phyloP scores from a whole-genome alignment of 2,329 filamentous ascomycete species.

The Microsporum audouinii region DNA sequence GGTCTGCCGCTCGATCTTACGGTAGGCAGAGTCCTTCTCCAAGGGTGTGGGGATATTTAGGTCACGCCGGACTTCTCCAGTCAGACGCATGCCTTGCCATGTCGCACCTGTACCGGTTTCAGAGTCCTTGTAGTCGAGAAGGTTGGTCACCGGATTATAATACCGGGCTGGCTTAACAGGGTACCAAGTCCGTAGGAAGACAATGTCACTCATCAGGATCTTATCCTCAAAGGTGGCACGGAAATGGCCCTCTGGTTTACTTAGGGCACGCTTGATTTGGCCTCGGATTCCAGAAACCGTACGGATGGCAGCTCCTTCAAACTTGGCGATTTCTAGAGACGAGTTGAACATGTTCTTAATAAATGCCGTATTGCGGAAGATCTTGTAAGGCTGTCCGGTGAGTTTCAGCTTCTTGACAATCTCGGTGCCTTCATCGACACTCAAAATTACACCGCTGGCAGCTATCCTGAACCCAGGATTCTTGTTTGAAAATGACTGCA shows the following conservation, averaged over 20 bases:
- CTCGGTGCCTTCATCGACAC: slow-evolving; percentile 88
- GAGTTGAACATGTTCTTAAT: slow-evolving; percentile 98
- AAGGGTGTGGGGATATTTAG: slow-evolving; percentile 64
- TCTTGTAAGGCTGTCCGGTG: slow-evolving; percentile 86
- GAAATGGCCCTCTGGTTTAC: slow-evolving; percentile 90
- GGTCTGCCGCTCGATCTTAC: slow-evolving; percentile 45
- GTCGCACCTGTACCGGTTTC: slow-evolving; percentile 26
- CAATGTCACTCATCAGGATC: slow-evolving; percentile 89
- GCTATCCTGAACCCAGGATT: slow-evolving; percentile 88
- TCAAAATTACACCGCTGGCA: slow-evolving; percentile 84
- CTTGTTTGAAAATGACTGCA: slow-evolving; percentile 74
- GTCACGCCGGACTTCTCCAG: slow-evolving; percentile 75
- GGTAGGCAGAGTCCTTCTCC: slow-evolving; percentile 77
- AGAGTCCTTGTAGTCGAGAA: slow-evolving; percentile 49
- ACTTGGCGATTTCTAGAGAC: slow-evolving; percentile 90
- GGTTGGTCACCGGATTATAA: slow-evolving; percentile 92
- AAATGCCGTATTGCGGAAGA: slow-evolving; percentile 98
- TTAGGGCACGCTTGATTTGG: slow-evolving; percentile 91
- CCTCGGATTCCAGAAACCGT: slow-evolving; percentile 92
- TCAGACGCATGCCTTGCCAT: slow-evolving; percentile 89
- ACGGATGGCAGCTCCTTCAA: slow-evolving; percentile 89
- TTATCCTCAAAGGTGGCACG: slow-evolving; percentile 98
- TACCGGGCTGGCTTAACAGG: slow-evolving; percentile 89
- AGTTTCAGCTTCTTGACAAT: slow-evolving; percentile 99
- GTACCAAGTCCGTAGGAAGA: slow-evolving; percentile 95